Percentiles rank a stretch among this genome's conserved stretches.
Evolutionary conservation across 2,329 filamentous ascomycete species (phyloP).

Genomic region (Ophiostoma triangulosporum): DNA sequence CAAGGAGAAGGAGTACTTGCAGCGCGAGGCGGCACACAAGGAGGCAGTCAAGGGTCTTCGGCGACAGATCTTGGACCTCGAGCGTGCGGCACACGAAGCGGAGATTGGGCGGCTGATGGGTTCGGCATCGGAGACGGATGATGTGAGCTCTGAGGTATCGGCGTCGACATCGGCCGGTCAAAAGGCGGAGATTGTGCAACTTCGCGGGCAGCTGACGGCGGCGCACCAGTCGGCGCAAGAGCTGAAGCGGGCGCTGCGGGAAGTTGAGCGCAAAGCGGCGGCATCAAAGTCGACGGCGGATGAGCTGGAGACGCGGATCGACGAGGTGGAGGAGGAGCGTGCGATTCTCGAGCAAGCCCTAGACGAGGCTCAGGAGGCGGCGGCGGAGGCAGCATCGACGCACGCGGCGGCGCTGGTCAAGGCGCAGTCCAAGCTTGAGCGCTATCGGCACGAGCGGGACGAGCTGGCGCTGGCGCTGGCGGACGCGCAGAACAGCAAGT

Average conservation of each 20-base stretch:
- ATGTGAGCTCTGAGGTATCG: conserved; percentile 26
- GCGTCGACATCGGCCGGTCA: conserved; percentile 19
- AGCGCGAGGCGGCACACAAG: conserved; percentile 52
- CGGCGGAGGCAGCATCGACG: conserved; percentile 31
- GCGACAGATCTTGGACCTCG: conserved; percentile 50
- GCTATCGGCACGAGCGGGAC: conserved; percentile 35
- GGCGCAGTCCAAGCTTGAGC: conserved; percentile 36
- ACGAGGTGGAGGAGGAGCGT: conserved; percentile 46
- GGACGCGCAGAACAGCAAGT: conserved; percentile 17
- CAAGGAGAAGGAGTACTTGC: conserved; percentile 50
- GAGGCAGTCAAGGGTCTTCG: conserved; percentile 50
- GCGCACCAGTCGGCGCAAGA: conserved; percentile 48
- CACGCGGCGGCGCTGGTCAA: conserved; percentile 31
- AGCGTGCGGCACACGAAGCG: conserved; percentile 52
- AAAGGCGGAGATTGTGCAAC: conserved; percentile 42
- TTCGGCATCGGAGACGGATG: conserved; percentile 29
- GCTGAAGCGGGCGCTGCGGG: conserved; percentile 33
- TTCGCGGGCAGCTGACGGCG: conserved; percentile 47
- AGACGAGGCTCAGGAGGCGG: conserved; percentile 37
- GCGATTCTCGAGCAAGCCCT: conserved; percentile 45
- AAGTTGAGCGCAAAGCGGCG: conserved; percentile 34
- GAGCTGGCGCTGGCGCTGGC: conserved; percentile 22
- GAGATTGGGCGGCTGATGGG: conserved; percentile 35
- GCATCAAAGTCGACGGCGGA: conserved; percentile 20
- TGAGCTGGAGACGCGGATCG: conserved; percentile 40